Percentiles rank a stretch among this genome's conserved stretches.
These are phyloP conservation scores for Candida nitratophila DNA, from an alignment of 805 yeast genomes.

Conservation along the genomic window DNA sequence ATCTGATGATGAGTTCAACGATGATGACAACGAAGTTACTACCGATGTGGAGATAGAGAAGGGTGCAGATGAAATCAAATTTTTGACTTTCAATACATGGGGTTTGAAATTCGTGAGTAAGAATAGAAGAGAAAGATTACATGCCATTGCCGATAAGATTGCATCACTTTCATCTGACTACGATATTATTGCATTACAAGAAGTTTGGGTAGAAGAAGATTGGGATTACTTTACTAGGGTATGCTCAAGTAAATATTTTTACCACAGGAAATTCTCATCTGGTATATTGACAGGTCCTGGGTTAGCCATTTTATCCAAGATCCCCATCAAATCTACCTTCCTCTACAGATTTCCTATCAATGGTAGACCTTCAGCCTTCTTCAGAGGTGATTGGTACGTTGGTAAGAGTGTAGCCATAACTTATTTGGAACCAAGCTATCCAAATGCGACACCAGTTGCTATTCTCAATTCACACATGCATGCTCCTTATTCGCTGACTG, in stretches of 20 bases:
- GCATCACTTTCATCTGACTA: slow-evolving; percentile 35
- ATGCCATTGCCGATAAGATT: slow-evolving; percentile 65
- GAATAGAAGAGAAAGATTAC: slow-evolving; percentile 52
- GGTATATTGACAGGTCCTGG: slow-evolving; percentile 96
- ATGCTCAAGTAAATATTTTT: slow-evolving; percentile 48
- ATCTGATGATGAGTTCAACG: background rate
- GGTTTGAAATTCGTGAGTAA: slow-evolving; percentile 85
- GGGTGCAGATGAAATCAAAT: slow-evolving; percentile 24
- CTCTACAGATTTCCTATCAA: slow-evolving; percentile 83
- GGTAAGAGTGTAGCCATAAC: slow-evolving; percentile 86
- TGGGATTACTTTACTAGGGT: slow-evolving; percentile 55
- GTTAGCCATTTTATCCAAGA: slow-evolving; percentile 70
- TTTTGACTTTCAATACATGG: slow-evolving; percentile 78
- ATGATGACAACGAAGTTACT: background rate
- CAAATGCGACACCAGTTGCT: slow-evolving; percentile 54
- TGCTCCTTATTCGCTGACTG: slow-evolving; percentile 80
- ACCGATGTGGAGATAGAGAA: background rate
- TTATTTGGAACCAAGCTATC: slow-evolving; percentile 43
- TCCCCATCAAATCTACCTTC: slow-evolving; percentile 76
- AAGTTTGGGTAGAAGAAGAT: slow-evolving; percentile 84
- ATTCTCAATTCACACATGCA: slow-evolving; percentile 92
- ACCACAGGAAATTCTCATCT: slow-evolving; percentile 61
- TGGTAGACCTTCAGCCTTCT: slow-evolving; percentile 90
- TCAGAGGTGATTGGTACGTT: slow-evolving; percentile 95
- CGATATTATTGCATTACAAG: slow-evolving; percentile 91